Evolutionary conservation across 2,329 filamentous ascomycete genomes (phyloP), one percentile per base, ranked within the genome.

Genomic region (Nannizziopsis barbatae): DNA sequence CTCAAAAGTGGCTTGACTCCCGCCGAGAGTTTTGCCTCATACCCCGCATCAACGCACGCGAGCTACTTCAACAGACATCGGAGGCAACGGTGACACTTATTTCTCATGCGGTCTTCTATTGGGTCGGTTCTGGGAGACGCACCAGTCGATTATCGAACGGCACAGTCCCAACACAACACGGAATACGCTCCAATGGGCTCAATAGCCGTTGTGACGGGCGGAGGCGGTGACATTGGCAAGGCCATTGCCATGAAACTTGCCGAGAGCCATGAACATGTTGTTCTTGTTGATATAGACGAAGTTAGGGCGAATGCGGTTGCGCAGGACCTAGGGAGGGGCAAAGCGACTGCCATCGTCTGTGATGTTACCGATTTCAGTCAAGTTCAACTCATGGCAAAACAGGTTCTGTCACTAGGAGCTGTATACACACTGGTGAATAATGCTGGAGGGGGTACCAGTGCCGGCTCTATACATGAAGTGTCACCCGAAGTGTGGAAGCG

Each of bases 391-490:
- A 48, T 54, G 41, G 50, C 47, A 12, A 30, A 32, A 9, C 37
- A 45, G 12, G 45, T 58, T 37, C 17, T 49, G 6, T 18, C 40
- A 14, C 32, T 40, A 33, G 53, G 49, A 30, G 27, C 39, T 8
- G 42, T 58, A 11, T 42, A 52, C 39, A 59, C 58, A 17, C 52
- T 62, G 5, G 55, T 60, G 37, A 62, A 60, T 53, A 60, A 60
- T 37, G 58, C 59, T 11, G 59, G 59, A 12, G 58, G 59, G 10
- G 58, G 53, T 2, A 57, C 57, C 14, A 51, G 42, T 10, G 50
- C 53, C 12, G 54, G 47, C 17, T 57, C 58, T n/a, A 50, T 59
- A 12, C 56, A 57, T n/a, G 47, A 54, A 12, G 53, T 52, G 51
- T 52, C 54, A 4, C 50, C 52, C 7, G 43, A 52, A 11, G 7